Evolutionary conservation across 352 stramenopile genomes (phyloP).

Genomic region (Phytophthora agathidicida): DNA sequence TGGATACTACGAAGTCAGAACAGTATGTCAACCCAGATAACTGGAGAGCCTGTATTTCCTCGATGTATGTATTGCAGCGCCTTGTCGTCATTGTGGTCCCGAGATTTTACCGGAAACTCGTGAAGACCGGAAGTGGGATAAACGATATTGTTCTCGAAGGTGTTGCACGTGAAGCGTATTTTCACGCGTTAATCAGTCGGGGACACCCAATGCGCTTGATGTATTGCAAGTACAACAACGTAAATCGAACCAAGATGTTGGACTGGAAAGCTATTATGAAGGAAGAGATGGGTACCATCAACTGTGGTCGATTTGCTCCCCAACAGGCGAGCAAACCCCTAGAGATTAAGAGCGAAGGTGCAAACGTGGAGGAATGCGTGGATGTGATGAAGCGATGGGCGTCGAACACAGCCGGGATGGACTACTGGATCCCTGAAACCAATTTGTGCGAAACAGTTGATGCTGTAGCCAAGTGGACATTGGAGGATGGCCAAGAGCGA

Average conservation of each 20-base stretch:
- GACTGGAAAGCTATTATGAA: background rate
- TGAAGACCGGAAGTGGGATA: background rate
- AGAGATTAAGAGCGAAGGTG: background rate
- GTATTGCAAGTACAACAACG: conserved; percentile 7
- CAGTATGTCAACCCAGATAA: background rate
- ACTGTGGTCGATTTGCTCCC: too few relatives aligned
- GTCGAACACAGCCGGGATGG: background rate
- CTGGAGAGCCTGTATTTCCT: background rate
- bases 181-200: conserved; percentile 1
- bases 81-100: background rate
- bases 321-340: background rate
- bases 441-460: conserved; percentile 10
- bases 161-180: conserved; percentile 5
- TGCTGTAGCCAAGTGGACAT: conserved; percentile 7
- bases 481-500: background rate
- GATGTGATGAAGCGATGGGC: conserved; percentile 2
- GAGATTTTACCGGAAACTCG: conserved; percentile 4
- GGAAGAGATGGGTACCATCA: background rate
- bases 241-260: background rate
- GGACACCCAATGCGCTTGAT: background rate
- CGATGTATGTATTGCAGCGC: conserved; percentile 1
- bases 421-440: conserved; percentile 12
- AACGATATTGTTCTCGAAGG: conserved; percentile 6
- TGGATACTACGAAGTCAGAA: background rate
- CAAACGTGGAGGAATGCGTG: background rate